A percentile compares a stretch with the other conserved stretches of the same genome.
phyloP scores from a whole-genome alignment of 2,329 filamentous ascomycete species.

The Cladorrhinum sp. region DNA sequence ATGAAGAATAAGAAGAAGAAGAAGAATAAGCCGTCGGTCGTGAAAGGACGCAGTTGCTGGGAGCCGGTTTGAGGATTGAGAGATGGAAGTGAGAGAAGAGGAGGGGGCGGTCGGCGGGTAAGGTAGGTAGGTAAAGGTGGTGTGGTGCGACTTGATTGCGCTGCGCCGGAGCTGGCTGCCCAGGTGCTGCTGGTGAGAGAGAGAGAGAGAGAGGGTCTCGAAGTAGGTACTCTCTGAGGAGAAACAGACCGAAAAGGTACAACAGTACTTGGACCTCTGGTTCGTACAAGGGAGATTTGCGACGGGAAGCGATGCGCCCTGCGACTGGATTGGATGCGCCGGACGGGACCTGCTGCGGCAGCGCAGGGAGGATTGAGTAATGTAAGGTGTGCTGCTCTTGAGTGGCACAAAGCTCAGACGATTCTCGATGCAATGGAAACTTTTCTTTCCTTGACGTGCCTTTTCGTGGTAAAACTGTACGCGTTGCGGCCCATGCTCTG shows the following conservation, averaged over 20 bases:
- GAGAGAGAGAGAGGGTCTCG: background rate
- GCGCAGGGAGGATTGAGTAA: slow-evolving; percentile 8
- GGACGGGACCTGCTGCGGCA: too few species aligned
- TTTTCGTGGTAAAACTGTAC: slow-evolving; percentile 31
- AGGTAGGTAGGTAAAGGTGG: background rate
- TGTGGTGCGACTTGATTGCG: background rate
- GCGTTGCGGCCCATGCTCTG: slow-evolving; percentile 14
- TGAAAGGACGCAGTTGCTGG: background rate
- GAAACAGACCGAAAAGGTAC: background rate
- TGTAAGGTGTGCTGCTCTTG: slow-evolving; percentile 25
- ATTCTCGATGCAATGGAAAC: slow-evolving; percentile 26
- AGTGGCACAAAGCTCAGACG: slow-evolving; percentile 11
- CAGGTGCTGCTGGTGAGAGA: background rate
- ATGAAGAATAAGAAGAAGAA: too few species aligned
- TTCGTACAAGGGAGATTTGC: slow-evolving; percentile 2
- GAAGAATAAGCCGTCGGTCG: too few species aligned
- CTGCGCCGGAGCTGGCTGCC: background rate
- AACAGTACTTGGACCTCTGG: too few species aligned
- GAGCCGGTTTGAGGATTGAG: background rate
- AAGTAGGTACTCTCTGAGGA: background rate
- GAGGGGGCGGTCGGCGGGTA: background rate
- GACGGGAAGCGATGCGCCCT: background rate
- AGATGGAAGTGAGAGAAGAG: background rate
- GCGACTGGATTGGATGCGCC: background rate
- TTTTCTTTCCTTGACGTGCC: slow-evolving; percentile 17